phyloP scores from a whole-genome alignment of 1,284 basidiomycete species.

The Puccinia horiana region DNA sequence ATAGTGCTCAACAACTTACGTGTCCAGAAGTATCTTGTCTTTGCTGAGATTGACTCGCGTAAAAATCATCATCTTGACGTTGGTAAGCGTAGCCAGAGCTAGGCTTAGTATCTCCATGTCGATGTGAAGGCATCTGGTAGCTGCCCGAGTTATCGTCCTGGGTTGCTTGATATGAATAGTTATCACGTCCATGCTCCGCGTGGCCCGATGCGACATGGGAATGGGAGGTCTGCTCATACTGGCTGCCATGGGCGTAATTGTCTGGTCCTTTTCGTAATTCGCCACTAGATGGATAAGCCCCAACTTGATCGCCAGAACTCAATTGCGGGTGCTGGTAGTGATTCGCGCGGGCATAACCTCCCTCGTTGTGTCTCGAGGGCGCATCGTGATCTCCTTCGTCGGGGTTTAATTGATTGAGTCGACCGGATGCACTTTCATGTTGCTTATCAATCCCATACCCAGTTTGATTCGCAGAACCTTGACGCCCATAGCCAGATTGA shows the following conservation, averaged over 20 bases:
- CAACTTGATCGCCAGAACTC: background rate
- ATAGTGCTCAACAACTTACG: background rate
- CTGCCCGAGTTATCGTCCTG: background rate
- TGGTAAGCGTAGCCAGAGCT: background rate
- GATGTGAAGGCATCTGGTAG: conserved; percentile 14
- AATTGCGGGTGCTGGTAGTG: background rate
- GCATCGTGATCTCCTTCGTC: background rate
- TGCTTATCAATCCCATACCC: background rate
- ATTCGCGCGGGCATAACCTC: background rate
- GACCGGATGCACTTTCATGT: background rate
- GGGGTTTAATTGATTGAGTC: background rate
- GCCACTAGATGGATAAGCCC: background rate
- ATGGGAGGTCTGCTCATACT: background rate
- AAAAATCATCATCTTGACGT: background rate
- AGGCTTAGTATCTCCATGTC: background rate
- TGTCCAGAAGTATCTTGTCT: background rate
- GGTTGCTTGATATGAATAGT: background rate
- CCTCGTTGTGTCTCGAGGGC: background rate
- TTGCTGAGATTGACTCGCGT: background rate
- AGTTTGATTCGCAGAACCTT: background rate
- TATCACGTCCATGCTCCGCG: background rate
- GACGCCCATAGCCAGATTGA: conserved; percentile 1
- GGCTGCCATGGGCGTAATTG: background rate
- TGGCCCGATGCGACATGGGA: background rate
- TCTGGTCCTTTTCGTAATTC: background rate